phyloP scores from a whole-genome alignment of 805 yeast species.

The Saccharomycopsis capsularis region DNA sequence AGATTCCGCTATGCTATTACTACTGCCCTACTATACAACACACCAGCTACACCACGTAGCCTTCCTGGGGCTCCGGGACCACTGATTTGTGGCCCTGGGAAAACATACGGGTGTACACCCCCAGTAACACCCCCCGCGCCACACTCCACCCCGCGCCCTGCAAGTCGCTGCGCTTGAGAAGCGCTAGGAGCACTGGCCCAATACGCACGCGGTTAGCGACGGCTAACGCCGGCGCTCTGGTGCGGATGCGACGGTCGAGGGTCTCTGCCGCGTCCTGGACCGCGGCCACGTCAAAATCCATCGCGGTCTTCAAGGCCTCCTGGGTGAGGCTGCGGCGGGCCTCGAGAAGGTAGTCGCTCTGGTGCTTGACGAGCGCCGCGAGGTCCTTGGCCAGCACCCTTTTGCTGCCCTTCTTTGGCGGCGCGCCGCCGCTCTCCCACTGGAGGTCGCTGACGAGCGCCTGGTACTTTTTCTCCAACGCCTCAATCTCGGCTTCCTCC shows the following conservation, averaged over 20 bases:
- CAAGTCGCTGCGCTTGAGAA: constrained; percentile 9
- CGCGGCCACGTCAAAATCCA: background rate
- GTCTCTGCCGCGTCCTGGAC: background rate
- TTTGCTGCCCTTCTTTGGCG: background rate
- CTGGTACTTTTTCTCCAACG: constrained; percentile 4
- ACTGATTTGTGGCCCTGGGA: background rate
- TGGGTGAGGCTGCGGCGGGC: background rate
- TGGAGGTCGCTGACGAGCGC: background rate
- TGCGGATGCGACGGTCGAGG: background rate
- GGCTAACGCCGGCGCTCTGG: background rate
- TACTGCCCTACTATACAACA: too few species aligned
- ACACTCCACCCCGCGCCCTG: background rate
- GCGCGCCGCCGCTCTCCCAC: constrained; percentile 1
- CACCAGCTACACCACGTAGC: background rate
- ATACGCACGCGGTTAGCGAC: background rate
- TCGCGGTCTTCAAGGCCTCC: constrained; percentile 1
- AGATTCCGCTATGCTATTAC: too few species aligned
- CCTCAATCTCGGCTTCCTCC: constrained; percentile 9
- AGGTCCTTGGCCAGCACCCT: background rate
- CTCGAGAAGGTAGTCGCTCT: background rate
- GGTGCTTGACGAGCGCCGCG: background rate
- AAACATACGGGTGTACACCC: background rate
- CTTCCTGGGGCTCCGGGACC: background rate
- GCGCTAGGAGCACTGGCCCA: background rate
- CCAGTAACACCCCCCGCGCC: background rate